A percentile compares a stretch with the other conserved stretches of the same genome.
Evolutionary conservation across 305 asterid genomes (phyloP).

Genomic region (Fraxinus xanthoxyloides): DNA sequence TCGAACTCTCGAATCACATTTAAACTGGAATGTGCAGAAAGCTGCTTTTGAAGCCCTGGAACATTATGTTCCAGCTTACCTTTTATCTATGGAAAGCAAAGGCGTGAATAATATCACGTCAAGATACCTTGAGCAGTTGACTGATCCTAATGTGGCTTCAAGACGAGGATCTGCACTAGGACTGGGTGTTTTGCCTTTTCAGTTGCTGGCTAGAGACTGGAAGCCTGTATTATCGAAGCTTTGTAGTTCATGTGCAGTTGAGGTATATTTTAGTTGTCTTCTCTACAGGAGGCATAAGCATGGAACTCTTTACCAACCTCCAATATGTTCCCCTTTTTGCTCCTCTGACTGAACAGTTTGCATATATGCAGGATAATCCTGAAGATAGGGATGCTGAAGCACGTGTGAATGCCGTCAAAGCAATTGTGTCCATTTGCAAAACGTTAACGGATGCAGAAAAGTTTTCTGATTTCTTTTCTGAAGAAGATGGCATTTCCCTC

Average conservation of each 20-base stretch:
- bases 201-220: conserved; percentile 70
- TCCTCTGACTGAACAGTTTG: conserved; percentile 23
- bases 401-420: conserved; percentile 89
- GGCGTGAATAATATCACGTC: conserved; percentile 48
- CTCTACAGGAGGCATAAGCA: conserved; percentile 10
- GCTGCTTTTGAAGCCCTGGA: conserved; percentile 83
- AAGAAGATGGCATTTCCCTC: conserved; percentile 51
- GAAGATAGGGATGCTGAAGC: conserved; percentile 95
- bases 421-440: conserved; percentile 76
- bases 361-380: conserved; percentile 65
- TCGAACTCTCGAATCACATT: conserved; percentile 22
- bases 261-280: conserved; percentile 54
- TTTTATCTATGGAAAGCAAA: conserved; percentile 46
- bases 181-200: conserved; percentile 75
- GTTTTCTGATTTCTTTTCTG: conserved; percentile 40
- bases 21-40: conserved; percentile 44
- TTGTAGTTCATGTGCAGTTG: conserved; percentile 65
- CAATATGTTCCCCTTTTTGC: conserved; percentile 14
- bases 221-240: conserved; percentile 63
- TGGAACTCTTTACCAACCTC: background rate
- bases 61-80: conserved; percentile 60
- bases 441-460: conserved; percentile 52
- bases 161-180: conserved; percentile 96
- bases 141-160: conserved; percentile 88
- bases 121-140: conserved; percentile 76